These are phyloP conservation scores for Flagelloscypha sp. DNA, from an alignment of 768 basidiomycete species.

Conservation along the genomic window DNA sequence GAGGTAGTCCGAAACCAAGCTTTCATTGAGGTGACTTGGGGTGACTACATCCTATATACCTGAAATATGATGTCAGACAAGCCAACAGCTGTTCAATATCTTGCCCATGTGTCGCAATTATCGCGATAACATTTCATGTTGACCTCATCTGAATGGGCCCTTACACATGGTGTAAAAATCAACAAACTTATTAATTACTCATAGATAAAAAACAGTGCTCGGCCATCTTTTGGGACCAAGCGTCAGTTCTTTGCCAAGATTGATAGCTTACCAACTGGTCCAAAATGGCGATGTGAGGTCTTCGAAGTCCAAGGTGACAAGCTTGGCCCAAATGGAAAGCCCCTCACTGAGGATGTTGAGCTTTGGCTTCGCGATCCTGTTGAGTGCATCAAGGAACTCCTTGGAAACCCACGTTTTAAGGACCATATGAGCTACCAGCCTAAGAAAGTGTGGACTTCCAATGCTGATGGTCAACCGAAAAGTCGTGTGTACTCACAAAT, in stretches of 20 bases:
- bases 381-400: slow-evolving; percentile 20
- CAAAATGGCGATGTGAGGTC: slow-evolving; percentile 15
- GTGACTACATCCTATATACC: too few relatives aligned
- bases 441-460: slow-evolving; percentile 14
- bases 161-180: too few relatives aligned
- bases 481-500: slow-evolving; percentile 25
- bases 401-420: slow-evolving; percentile 20
- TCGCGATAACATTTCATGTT: too few relatives aligned
- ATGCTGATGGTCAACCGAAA: slow-evolving; percentile 3
- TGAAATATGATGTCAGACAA: too few relatives aligned
- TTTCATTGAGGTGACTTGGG: too few relatives aligned
- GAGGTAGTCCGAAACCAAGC: too few relatives aligned
- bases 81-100: too few relatives aligned
- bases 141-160: too few relatives aligned
- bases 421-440: slow-evolving; percentile 22
- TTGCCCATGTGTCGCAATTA: too few relatives aligned
- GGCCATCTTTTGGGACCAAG: slow-evolving; percentile 14
- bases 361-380: slow-evolving; percentile 23
- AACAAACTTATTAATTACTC: too few relatives aligned
- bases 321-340: slow-evolving; percentile 7
- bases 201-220: slow-evolving; percentile 2
- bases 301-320: slow-evolving; percentile 14
- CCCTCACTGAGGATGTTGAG: slow-evolving; percentile 12
- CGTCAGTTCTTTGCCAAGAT: slow-evolving; percentile 14
- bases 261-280: slow-evolving; percentile 14